A percentile compares a stretch with the other conserved stretches of the same genome.
Conservation (phyloP, 495 filamentous ascomycete genomes). For the Penicillium paradoxum region DNA sequence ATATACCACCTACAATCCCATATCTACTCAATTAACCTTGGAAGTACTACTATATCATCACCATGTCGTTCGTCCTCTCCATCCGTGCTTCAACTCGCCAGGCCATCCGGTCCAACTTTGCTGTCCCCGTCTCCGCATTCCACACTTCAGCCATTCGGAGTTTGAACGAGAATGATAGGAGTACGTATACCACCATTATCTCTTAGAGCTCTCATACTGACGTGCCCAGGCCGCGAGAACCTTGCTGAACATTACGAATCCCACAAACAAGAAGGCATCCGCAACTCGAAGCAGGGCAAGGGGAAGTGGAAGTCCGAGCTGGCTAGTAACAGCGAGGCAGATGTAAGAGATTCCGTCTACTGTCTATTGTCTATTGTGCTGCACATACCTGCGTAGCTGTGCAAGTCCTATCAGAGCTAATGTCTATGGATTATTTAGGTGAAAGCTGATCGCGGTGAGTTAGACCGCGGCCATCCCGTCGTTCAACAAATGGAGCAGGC, state of each 20-base stretch:
- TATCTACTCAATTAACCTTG: not conserved
- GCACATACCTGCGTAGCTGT: not conserved
- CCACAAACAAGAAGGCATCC: conserved; percentile 67
- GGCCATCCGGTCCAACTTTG: conserved; percentile 13
- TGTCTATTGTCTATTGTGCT: not conserved
- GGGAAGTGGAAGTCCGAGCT: conserved; percentile 77
- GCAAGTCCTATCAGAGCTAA: not conserved
- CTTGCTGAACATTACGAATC: conserved; percentile 51
- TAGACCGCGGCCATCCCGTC: conserved; percentile 41
- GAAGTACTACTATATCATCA: not conserved
- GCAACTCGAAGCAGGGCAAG: conserved; percentile 67
- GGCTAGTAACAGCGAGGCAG: conserved; percentile 74
- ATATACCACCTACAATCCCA: not conserved
- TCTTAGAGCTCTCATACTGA: not conserved
- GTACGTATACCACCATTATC: conserved; percentile 15
- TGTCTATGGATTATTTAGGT: conserved; percentile 36
- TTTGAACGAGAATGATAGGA: conserved; percentile 35
- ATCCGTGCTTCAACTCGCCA: conserved; percentile 24
- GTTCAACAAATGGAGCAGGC: conserved; percentile 45
- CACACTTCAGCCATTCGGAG: conserved; percentile 27
- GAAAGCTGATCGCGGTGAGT: conserved; percentile 59
- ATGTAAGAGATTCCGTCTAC: conserved; percentile 41
- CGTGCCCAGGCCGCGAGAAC: conserved; percentile 35
- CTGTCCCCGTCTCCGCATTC: conserved; percentile 18
- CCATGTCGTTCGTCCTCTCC: conserved; percentile 33